Evolutionary conservation across 768 basidiomycete species (phyloP).

Genomic region (Crassisporium funariophilum): DNA sequence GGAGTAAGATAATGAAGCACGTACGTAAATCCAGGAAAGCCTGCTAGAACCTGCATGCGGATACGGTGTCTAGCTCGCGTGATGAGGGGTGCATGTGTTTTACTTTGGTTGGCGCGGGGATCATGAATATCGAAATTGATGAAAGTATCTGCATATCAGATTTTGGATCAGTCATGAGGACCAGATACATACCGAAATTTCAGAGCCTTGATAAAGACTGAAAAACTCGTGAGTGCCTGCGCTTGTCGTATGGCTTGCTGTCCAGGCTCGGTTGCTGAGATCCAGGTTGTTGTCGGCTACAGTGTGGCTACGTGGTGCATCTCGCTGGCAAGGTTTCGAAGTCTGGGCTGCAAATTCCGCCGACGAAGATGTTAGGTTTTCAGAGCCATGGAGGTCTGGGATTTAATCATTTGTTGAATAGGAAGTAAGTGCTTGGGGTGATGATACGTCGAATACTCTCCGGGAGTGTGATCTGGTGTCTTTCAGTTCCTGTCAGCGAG

Average conservation of each 20-base stretch:
- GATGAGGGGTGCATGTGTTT: conserved; percentile 57
- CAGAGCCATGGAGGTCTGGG: not conserved
- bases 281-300: too few relatives aligned
- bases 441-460: conserved; percentile 51
- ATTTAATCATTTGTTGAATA: conserved; percentile 82
- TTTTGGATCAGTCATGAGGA: too few relatives aligned
- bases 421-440: conserved; percentile 58
- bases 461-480: conserved; percentile 38
- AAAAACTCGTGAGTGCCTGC: conserved; percentile 63
- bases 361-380: not conserved
- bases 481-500: conserved; percentile 9
- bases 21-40: conserved; percentile 56
- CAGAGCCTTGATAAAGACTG: conserved; percentile 55
- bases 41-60: conserved; percentile 59
- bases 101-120: not conserved
- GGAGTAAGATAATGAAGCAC: conserved; percentile 20
- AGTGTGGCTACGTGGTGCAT: not conserved
- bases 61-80: conserved; percentile 79
- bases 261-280: conserved; percentile 49
- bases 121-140: conserved; percentile 15
- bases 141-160: not conserved
- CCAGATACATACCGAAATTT: conserved; percentile 46
- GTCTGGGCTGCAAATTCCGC: not conserved
- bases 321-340: not conserved
- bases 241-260: conserved; percentile 59